These are phyloP conservation scores for Melaleuca quinquenervia DNA, from an alignment of 345 rosid genomes.

Conservation along the genomic window DNA sequence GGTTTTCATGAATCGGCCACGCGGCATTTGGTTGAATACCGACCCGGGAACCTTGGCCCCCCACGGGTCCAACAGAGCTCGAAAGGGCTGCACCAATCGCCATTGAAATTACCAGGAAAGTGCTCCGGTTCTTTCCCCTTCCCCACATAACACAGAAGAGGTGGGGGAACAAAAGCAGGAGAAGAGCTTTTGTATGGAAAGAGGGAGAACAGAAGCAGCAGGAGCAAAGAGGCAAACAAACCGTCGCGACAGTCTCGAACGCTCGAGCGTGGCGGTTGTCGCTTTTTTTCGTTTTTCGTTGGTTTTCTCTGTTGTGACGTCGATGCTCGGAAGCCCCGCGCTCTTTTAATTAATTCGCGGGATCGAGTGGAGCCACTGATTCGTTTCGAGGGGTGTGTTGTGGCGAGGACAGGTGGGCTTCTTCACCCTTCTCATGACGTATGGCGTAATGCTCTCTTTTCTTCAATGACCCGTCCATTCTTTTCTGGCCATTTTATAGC, in stretches of 20 bases:
- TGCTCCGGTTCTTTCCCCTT: background rate
- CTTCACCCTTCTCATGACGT: background rate
- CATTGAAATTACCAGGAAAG: background rate
- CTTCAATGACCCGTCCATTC: background rate
- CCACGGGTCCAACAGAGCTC: background rate
- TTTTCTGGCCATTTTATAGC: background rate
- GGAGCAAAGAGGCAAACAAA: background rate
- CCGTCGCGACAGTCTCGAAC: background rate
- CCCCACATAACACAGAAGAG: background rate
- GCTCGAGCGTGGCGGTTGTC: background rate
- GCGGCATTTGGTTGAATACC: background rate
- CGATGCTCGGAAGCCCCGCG: background rate
- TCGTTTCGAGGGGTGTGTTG: background rate
- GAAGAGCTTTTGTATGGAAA: background rate
- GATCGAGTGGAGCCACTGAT: background rate
- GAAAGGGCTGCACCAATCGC: background rate
- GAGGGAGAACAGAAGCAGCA: background rate
- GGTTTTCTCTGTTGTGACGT: background rate
- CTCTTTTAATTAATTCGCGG: background rate
- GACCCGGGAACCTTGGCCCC: background rate
- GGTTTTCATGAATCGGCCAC: too few relatives aligned
- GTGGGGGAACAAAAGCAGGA: fast-evolving
- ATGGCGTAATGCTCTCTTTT: background rate
- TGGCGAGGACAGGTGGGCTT: background rate
- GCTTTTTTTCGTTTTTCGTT: too few relatives aligned